These are phyloP conservation scores for Coemansia sp. DNA, from an alignment of 192 early-diverging fungal species.

Conservation along the genomic window DNA sequence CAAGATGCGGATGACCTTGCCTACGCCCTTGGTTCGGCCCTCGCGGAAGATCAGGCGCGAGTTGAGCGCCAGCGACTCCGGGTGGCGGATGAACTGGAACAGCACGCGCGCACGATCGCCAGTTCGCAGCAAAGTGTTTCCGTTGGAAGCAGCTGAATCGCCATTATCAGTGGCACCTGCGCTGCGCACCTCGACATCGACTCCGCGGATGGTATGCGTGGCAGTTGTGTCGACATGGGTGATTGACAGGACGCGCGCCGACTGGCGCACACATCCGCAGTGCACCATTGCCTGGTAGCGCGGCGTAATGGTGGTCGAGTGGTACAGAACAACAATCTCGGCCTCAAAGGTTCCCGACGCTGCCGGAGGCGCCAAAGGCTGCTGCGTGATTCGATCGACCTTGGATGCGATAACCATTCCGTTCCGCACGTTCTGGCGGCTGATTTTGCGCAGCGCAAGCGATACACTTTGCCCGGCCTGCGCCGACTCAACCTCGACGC, in stretches of 20 bases:
- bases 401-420: conserved; percentile 56
- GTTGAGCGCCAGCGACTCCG: conserved; percentile 67
- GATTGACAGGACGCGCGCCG: conserved; percentile 74
- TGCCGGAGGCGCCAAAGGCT: conserved; percentile 9
- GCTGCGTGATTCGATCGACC: conserved; percentile 5
- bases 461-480: conserved; percentile 82
- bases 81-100: conserved; percentile 79
- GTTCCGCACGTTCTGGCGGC: conserved; percentile 76
- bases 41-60: conserved; percentile 74
- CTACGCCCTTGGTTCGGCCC: conserved; percentile 87
- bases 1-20: conserved; percentile 68
- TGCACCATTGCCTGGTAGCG: conserved; percentile 97
- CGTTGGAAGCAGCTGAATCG: conserved; percentile 60
- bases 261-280: conserved; percentile 85
- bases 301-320: conserved; percentile 86
- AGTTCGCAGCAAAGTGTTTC: conserved; percentile 62
- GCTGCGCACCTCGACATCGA: conserved; percentile 5
- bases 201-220: conserved; percentile 2
- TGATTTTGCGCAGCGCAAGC: conserved; percentile 86
- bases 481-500: conserved; percentile 75
- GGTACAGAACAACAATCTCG: conserved; percentile 88
- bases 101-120: conserved; percentile 83
- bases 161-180: conserved; percentile 8
- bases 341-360: conserved; percentile 78
- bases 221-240: not conserved